Conservation (phyloP, 2,329 filamentous ascomycete species). For the Aspergillus felis region DNA sequence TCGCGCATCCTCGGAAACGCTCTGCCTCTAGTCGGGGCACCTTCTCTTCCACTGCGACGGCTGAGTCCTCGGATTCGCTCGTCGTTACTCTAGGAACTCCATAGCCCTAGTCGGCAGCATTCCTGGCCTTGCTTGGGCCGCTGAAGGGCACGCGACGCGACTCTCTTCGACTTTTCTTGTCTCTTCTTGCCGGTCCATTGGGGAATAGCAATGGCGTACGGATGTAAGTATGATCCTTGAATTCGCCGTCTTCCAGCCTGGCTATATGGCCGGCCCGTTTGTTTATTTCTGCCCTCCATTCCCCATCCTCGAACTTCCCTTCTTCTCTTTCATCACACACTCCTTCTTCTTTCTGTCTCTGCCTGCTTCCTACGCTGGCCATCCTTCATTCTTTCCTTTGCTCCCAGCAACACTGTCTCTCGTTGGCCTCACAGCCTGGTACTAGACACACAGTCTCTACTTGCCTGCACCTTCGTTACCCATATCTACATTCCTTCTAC, state of each 20-base stretch:
- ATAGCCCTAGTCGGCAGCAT: slow-evolving; percentile 31
- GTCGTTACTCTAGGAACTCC: slow-evolving; percentile 33
- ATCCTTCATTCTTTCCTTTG: slow-evolving; percentile 20
- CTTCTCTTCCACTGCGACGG: neutral
- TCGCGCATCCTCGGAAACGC: slow-evolving; percentile 18
- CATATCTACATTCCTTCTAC: slow-evolving; percentile 1
- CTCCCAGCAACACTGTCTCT: slow-evolving; percentile 10
- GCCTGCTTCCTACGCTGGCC: slow-evolving; percentile 10
- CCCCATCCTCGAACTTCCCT: slow-evolving; percentile 27
- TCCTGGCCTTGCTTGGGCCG: slow-evolving; percentile 38
- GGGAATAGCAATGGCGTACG: slow-evolving; percentile 35
- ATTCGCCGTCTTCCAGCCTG: slow-evolving; percentile 23
- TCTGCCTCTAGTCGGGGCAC: slow-evolving; percentile 4
- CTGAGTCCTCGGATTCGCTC: slow-evolving; percentile 12
- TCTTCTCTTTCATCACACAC: slow-evolving; percentile 13
- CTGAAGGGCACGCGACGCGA: slow-evolving; percentile 37
- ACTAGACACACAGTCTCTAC: neutral
- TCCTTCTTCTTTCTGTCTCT: slow-evolving; percentile 13
- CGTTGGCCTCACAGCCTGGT: slow-evolving; percentile 1
- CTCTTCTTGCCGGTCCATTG: slow-evolving; percentile 14
- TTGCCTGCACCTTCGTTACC: slow-evolving; percentile 4
- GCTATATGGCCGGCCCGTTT: slow-evolving; percentile 31
- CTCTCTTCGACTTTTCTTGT: slow-evolving; percentile 14
- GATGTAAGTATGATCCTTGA: slow-evolving; percentile 29
- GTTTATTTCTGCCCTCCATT: slow-evolving; percentile 40